phyloP scores from a whole-genome alignment of 192 early-diverging fungal species.

The Coemansia sp. region DNA sequence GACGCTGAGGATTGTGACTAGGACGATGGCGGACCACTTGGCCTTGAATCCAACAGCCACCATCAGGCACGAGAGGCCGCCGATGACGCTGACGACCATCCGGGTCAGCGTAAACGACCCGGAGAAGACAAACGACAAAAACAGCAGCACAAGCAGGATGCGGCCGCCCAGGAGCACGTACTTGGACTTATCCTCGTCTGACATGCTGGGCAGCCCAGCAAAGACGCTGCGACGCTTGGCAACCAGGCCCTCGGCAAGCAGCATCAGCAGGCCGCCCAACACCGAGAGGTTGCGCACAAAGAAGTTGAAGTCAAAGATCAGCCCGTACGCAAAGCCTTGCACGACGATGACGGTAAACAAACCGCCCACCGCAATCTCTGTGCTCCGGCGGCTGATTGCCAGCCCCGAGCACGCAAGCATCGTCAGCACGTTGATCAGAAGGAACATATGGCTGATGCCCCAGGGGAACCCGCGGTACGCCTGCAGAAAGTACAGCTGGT shows the following conservation, averaged over 20 bases:
- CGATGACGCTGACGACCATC: slow-evolving; percentile 68
- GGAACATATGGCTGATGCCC: slow-evolving; percentile 82
- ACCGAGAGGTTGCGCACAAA: slow-evolving; percentile 94
- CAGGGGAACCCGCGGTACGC: slow-evolving; percentile 77
- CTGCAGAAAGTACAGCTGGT: slow-evolving; percentile 85
- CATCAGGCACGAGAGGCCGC: slow-evolving; percentile 85
- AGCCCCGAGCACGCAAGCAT: slow-evolving; percentile 85
- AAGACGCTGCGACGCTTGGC: slow-evolving; percentile 73
- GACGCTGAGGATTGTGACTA: slow-evolving; percentile 85
- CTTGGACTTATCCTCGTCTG: slow-evolving; percentile 79
- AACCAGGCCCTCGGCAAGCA: slow-evolving; percentile 78
- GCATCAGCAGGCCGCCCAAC: slow-evolving; percentile 89
- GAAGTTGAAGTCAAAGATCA: slow-evolving; percentile 86
- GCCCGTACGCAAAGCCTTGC: slow-evolving; percentile 92
- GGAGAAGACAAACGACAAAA: slow-evolving; percentile 84
- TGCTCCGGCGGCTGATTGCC: slow-evolving; percentile 79
- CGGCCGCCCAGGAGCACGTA: slow-evolving; percentile 93
- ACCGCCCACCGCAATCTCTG: slow-evolving; percentile 79
- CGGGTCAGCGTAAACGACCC: slow-evolving; percentile 78
- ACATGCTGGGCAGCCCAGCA: slow-evolving; percentile 82
- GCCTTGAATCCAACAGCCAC: slow-evolving; percentile 98
- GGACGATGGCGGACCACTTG: slow-evolving; percentile 91
- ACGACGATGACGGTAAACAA: slow-evolving; percentile 79
- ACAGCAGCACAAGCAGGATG: slow-evolving; percentile 88
- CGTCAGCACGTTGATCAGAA: slow-evolving; percentile 76